These are phyloP conservation scores for Blastomyces percursus DNA, from an alignment of 2,329 filamentous ascomycete species.

Conservation along the genomic window DNA sequence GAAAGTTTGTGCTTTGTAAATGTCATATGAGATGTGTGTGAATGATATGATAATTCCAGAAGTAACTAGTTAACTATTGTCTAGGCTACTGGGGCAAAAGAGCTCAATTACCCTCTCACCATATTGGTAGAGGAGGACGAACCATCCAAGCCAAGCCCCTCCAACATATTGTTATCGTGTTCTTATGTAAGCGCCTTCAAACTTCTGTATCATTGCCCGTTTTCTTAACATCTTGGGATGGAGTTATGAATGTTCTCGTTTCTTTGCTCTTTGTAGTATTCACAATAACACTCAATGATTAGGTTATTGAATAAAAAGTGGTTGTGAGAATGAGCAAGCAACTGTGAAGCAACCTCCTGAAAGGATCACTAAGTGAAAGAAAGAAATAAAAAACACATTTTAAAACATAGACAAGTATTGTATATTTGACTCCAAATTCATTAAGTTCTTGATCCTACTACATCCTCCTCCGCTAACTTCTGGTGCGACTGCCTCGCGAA, in stretches of 20 bases:
- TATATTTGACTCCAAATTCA: background rate
- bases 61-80: no score
- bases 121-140: no score
- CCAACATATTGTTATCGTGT: no score
- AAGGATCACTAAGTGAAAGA: background rate
- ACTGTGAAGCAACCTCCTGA: background rate
- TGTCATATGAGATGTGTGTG: background rate
- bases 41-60: background rate
- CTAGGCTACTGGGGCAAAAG: no score
- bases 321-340: background rate
- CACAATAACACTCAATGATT: background rate
- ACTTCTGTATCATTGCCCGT: no score
- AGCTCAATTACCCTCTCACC: no score
- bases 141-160: no score
- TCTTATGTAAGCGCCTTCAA: background rate
- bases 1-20: background rate
- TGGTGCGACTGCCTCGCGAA: conserved; percentile 8
- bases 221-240: background rate
- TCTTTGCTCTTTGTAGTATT: background rate
- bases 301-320: background rate
- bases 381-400: background rate
- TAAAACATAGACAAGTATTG: background rate
- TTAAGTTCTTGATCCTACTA: background rate
- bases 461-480: background rate
- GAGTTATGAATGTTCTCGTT: background rate